Evolutionary conservation across 116 monocot species (phyloP), one percentile per base, ranked within the genome.

Genomic region (Iris pallida): DNA sequence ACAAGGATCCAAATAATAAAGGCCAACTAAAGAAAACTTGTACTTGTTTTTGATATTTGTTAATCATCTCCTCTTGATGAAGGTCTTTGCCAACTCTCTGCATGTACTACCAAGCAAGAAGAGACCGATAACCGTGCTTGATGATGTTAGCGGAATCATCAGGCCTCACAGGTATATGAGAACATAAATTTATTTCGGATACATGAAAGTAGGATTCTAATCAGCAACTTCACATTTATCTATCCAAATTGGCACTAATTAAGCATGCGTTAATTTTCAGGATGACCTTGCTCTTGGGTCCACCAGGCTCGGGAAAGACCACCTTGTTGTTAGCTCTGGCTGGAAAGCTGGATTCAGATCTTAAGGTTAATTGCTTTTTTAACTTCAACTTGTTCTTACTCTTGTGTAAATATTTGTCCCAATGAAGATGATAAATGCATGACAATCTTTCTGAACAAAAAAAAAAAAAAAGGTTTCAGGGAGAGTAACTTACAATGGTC

Each of bases 401-500:
- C 51, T 52, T 52, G 14, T 52, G 8, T 52, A 30, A 3, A 30
- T 30, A 30, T 30, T 0, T 30, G 30, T 30, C 30, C 30, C 30
- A 30, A 1, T 30, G 30, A 30, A 30, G 30, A 5, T 20, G 20
- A 58, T 20, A 20, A 9, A 8, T 40, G 9, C 55, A 55, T 55
- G 6, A 16, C 15, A 6, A 16, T 55, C 16, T 4, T 55, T 16
- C 55, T 55, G 16, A 55, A 16, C 16, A 6, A 14, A 9, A 40
- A 54, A 43, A 16, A 10, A 6, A 16, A 57, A 51, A n/a, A 16
- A 80, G 80, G 73, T 53, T 53, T 59, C 69, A 5, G 82, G 82
- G 12, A 75, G 7, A 42, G 65, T 82, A 9, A 78, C 82, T 11
- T 82, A 78, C 61, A 82, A 82, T 51, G 82, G 82, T 5, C 82